Evolutionary conservation across 805 yeast genomes (phyloP).

Genomic region (Ogataea pignaliae): DNA sequence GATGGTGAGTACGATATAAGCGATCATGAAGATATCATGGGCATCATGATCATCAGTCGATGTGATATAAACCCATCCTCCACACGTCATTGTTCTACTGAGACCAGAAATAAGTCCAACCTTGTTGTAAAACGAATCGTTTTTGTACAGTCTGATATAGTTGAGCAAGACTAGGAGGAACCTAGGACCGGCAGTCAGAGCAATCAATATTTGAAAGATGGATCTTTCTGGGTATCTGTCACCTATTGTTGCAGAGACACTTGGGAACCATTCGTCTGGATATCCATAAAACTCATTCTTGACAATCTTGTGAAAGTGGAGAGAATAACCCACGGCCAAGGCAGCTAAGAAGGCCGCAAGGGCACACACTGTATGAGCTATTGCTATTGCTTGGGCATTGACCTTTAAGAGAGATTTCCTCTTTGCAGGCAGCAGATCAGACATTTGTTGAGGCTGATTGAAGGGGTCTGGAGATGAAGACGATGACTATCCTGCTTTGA

Average conservation of each 20-base stretch:
- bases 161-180: conserved; percentile 57
- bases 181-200: conserved; percentile 90
- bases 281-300: conserved; percentile 81
- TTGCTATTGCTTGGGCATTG: conserved; percentile 65
- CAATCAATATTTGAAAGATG: conserved; percentile 85
- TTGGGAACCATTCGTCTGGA: conserved; percentile 98
- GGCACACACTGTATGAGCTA: conserved; percentile 71
- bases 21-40: conserved; percentile 94
- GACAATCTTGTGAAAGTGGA: conserved; percentile 87
- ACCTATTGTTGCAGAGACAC: conserved; percentile 95
- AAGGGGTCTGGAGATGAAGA: no score
- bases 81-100: conserved; percentile 89
- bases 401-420: conserved; percentile 28
- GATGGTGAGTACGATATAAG: conserved; percentile 79
- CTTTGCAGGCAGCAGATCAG: neutral
- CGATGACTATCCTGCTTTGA: no score
- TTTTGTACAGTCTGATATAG: conserved; percentile 42
- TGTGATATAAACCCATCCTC: conserved; percentile 98
- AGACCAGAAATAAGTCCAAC: conserved; percentile 60
- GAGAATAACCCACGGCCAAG: conserved; percentile 61
- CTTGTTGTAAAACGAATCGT: conserved; percentile 34
- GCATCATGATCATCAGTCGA: conserved; percentile 95
- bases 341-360: conserved; percentile 73
- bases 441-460: neutral
- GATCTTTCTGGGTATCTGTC: conserved; percentile 96